These are phyloP conservation scores for Pichia heedii DNA, from an alignment of 805 yeast species.

Conservation along the genomic window DNA sequence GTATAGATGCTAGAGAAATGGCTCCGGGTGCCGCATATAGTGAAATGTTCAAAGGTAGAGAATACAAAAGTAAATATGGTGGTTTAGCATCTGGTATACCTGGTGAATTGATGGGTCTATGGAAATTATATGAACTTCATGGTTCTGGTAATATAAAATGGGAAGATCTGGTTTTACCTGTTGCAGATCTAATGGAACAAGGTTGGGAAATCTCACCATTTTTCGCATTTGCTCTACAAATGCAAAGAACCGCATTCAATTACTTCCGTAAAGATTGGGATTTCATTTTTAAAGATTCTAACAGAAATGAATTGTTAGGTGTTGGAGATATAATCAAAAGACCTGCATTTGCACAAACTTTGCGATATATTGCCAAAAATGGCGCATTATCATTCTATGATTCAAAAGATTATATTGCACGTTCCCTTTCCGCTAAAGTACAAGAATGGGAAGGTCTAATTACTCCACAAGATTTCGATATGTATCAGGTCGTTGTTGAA, in stretches of 20 bases:
- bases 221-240: constrained; percentile 33
- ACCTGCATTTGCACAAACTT: constrained; percentile 54
- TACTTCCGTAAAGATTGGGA: constrained; percentile 41
- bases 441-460: constrained; percentile 59
- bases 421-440: constrained; percentile 42
- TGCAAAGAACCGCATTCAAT: constrained; percentile 28
- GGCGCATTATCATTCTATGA: constrained; percentile 82
- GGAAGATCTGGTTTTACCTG: constrained; percentile 69
- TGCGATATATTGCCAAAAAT: constrained; percentile 59
- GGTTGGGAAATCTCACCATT: constrained; percentile 55
- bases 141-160: constrained; percentile 69
- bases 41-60: constrained; percentile 51
- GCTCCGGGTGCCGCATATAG: constrained; percentile 61
- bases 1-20: constrained; percentile 81
- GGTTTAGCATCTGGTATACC: constrained; percentile 89
- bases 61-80: constrained; percentile 53
- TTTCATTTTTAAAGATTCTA: constrained; percentile 34
- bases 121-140: constrained; percentile 46
- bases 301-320: constrained; percentile 23
- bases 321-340: constrained; percentile 57
- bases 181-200: constrained; percentile 47
- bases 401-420: constrained; percentile 67
- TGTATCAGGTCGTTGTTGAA: constrained; percentile 45
- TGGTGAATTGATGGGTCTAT: constrained; percentile 84
- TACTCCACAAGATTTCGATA: constrained; percentile 52